Evolutionary conservation across 2,329 filamentous ascomycete species (phyloP), one percentile per base, ranked within the genome.

Genomic region (Xylariaceae sp.): DNA sequence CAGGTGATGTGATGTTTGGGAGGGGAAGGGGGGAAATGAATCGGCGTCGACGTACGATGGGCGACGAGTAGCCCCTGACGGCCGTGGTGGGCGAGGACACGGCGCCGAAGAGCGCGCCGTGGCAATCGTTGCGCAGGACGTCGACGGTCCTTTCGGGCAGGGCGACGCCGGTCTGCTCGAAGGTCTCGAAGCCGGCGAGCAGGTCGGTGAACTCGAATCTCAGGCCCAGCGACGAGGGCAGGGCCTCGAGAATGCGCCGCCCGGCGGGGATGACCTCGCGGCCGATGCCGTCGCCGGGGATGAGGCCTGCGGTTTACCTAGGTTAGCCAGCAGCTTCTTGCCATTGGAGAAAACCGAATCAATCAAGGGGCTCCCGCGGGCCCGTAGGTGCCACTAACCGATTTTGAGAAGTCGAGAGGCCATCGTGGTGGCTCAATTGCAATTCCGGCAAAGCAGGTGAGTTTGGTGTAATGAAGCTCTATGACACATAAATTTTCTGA

Each of bases 211-310:
- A 99, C 74, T 89, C 90, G 83, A 98, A 98, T 71, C 91, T 93
- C 67, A 99, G 85, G 70, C 89, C 89, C 46, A 97, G 80, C n/a
- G 90, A 95, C n/a, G 88, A 77, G 32, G 93, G 93, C 1, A 99
- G 88, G 48, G 95, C 89, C 80, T 99, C 93, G 71, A 99, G 90
- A 67, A 98, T 81, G 63, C 90, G 89, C 69, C 91, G 90, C 49
- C 93, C 95, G 52, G 95, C 90, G 64, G 95, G 95, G 76, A 99
- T 98, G 74, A 99, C 95, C 79, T 99, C 95, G 73, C 91, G 91
- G 77, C 95, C 95, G 78, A 99, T 99, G 77, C 95, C 95, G 79
- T 99, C 95, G 72, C 95, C 95, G 69, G 95, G 90, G 73, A 99
- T 98, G 69, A 98, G 90, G 74, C 93, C 93, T 96, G 65, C 10